Conservation (phyloP, 78 protist species). For the Thecamonas trahens region DNA sequence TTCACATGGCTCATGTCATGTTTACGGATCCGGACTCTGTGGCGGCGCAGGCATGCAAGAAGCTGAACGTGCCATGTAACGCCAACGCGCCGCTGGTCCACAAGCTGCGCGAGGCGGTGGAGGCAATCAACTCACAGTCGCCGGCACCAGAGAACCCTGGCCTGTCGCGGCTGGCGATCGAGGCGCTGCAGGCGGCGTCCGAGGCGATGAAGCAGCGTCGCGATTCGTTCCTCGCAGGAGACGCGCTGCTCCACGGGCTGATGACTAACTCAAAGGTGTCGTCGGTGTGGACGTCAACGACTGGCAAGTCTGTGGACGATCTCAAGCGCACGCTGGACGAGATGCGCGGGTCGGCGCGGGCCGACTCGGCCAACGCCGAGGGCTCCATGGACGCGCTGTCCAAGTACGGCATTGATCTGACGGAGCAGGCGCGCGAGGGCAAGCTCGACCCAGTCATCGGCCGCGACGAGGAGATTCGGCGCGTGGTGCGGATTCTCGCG, state of each 20-base stretch:
- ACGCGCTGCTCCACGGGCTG: too few species aligned
- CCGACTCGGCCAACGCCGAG: background rate
- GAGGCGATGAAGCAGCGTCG: too few species aligned
- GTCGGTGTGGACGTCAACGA: too few species aligned
- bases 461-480: conserved; percentile 94
- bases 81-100: background rate
- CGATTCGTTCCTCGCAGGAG: too few species aligned
- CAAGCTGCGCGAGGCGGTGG: background rate
- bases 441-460: conserved; percentile 97
- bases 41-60: conserved; percentile 19
- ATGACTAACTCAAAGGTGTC: too few species aligned
- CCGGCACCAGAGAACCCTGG: too few species aligned
- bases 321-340: background rate
- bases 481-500: conserved; percentile 67
- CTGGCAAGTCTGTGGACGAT: too few species aligned
- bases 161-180: too few species aligned
- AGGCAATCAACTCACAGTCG: background rate
- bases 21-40: conserved; percentile 39
- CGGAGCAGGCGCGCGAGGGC: conserved; percentile 75
- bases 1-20: conserved; percentile 34
- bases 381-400: conserved; percentile 32
- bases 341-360: background rate
- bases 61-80: background rate
- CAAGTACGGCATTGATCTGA: conserved; percentile 76
- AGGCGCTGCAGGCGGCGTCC: too few species aligned